phyloP scores from a whole-genome alignment of 2,329 filamentous ascomycete genomes.

The Chaetomium globosum region DNA sequence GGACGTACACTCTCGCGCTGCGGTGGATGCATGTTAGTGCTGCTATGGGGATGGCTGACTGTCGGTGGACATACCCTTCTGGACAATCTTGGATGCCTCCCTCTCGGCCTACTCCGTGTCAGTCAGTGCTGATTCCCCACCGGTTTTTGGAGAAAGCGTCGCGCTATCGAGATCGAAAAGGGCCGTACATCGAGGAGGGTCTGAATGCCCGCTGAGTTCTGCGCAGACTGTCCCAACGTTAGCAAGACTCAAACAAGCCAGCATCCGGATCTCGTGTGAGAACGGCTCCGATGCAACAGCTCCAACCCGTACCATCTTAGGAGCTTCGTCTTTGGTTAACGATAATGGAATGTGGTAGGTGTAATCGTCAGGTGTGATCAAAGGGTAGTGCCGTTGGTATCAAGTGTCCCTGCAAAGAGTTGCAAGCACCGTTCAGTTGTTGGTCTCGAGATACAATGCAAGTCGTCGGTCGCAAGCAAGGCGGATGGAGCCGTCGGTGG shows the following conservation, averaged over 20 bases:
- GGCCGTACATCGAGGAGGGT: constrained; percentile 91
- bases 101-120: constrained; percentile 74
- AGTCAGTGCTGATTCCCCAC: constrained; percentile 24
- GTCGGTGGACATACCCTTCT: constrained; percentile 69
- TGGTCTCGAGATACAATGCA: constrained; percentile 3
- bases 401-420: not conserved
- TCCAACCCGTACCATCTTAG: constrained; percentile 19
- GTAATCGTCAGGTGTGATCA: not conserved
- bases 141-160: too few species aligned
- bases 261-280: not conserved
- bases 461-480: constrained; percentile 15
- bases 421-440: not conserved
- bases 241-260: not conserved
- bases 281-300: not conserved
- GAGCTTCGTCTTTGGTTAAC: not conserved
- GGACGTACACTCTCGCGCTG: constrained; percentile 35
- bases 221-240: constrained; percentile 71
- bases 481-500: constrained; percentile 17
- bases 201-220: constrained; percentile 98
- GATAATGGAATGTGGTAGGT: not conserved
- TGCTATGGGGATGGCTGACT: not conserved
- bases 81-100: constrained; percentile 98
- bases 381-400: not conserved
- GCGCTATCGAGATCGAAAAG: not conserved
- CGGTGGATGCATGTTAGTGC: constrained; percentile 27